phyloP scores from a whole-genome alignment of 495 filamentous ascomycete species.

The Neurospora cerealis region DNA sequence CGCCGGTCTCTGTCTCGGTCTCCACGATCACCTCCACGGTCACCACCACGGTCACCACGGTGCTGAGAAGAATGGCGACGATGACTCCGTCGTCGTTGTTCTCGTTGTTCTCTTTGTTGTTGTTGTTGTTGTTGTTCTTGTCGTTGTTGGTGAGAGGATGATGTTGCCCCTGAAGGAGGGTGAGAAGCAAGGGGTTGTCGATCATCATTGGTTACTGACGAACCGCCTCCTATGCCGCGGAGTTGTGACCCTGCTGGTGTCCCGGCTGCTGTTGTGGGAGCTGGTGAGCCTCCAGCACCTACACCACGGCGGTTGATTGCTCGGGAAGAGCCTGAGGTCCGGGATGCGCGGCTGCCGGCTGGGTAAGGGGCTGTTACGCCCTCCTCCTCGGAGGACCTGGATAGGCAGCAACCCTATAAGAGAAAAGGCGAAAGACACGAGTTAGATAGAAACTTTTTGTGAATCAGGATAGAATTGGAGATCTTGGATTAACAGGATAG shows the following conservation, averaged over 20 bases:
- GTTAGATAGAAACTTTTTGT: background rate
- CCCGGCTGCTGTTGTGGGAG: conserved; percentile 6
- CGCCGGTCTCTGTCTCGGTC: conserved; percentile 6
- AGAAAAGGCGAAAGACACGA: background rate
- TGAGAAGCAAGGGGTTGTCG: conserved; percentile 7
- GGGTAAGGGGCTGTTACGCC: conserved; percentile 35
- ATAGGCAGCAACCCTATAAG: conserved; percentile 40
- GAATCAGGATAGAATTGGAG: background rate
- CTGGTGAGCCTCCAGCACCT: background rate
- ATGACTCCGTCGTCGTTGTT: background rate
- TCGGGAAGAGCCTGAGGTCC: conserved; percentile 27
- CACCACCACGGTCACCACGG: background rate
- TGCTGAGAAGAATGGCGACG: background rate
- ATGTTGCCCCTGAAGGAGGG: background rate
- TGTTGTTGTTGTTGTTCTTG: background rate
- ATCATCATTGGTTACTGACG: conserved; percentile 7
- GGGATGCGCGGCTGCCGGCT: conserved; percentile 18
- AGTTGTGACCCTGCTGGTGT: background rate
- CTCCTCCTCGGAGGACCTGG: conserved; percentile 17
- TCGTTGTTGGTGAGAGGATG: background rate
- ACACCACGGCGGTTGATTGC: conserved; percentile 26
- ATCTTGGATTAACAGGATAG: background rate
- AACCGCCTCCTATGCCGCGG: background rate
- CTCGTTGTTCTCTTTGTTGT: background rate
- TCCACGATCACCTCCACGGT: background rate